A percentile compares a stretch with the other conserved stretches of the same genome.
These are phyloP conservation scores for Amauroascus niger DNA, from an alignment of 2,329 filamentous ascomycete species.

Conservation along the genomic window DNA sequence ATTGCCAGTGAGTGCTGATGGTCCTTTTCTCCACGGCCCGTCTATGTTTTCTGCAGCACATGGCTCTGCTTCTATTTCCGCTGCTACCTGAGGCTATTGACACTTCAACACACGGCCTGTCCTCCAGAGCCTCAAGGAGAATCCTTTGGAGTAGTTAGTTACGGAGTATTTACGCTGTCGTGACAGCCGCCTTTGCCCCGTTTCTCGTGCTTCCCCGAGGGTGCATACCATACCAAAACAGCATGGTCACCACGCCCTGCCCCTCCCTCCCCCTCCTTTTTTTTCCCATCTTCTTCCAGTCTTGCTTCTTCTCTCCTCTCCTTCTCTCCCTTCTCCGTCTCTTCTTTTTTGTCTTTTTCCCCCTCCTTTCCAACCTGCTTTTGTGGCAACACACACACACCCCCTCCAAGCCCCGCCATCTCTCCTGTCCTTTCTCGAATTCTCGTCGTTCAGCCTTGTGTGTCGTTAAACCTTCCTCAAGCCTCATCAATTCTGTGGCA, in stretches of 20 bases:
- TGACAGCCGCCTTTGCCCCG: not conserved
- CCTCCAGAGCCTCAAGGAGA: too few species aligned
- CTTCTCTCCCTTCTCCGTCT: not conserved
- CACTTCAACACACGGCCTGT: too few species aligned
- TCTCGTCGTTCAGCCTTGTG: slow-evolving; percentile 2
- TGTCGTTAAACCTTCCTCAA: not conserved
- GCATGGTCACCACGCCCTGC: not conserved
- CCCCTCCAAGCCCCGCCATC: too few species aligned
- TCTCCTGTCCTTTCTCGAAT: not conserved
- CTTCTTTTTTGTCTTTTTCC: not conserved
- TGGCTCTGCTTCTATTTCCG: too few species aligned
- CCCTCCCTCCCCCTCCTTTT: not conserved
- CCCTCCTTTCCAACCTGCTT: too few species aligned
- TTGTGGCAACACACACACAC: too few species aligned
- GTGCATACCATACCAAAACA: not conserved
- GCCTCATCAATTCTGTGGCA: not conserved
- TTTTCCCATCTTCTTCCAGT: not conserved
- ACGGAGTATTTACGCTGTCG: not conserved
- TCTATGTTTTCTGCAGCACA: not conserved
- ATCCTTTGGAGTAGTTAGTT: too few species aligned
- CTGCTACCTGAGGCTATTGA: too few species aligned
- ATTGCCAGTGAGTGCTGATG: slow-evolving; percentile 4
- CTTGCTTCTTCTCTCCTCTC: not conserved
- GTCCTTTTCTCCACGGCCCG: not conserved
- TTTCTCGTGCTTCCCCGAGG: not conserved